Conservation (phyloP, 305 asterid genomes). For the Fraxinus sp. region DNA sequence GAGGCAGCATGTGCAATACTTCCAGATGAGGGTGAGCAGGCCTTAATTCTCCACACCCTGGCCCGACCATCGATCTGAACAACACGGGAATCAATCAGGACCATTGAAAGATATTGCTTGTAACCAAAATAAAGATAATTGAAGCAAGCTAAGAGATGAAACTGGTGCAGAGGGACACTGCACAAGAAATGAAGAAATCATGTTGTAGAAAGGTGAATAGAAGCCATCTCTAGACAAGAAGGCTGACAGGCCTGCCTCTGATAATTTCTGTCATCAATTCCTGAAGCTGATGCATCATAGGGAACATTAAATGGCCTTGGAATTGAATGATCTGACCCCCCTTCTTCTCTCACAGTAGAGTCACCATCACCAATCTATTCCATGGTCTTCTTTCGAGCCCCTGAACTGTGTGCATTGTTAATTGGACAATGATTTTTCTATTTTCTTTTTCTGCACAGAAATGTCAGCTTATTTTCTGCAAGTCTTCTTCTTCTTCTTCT, state of each 20-base stretch:
- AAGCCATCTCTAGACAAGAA: conserved; percentile 35
- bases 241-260: conserved; percentile 39
- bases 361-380: conserved; percentile 38
- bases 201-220: conserved; percentile 28
- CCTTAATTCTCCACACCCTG: too few species aligned
- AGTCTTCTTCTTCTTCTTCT: conserved; percentile 28
- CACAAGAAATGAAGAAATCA: neutral
- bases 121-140: neutral
- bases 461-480: conserved; percentile 51
- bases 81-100: too few species aligned
- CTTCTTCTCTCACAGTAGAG: conserved; percentile 28
- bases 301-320: conserved; percentile 32
- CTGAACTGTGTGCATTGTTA: conserved; percentile 14
- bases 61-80: too few species aligned
- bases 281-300: conserved; percentile 48
- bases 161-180: neutral
- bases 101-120: neutral
- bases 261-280: conserved; percentile 33
- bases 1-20: neutral
- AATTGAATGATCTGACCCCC: neutral
- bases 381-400: conserved; percentile 21
- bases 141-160: neutral
- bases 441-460: conserved; percentile 9
- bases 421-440: conserved; percentile 30
- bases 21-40: too few species aligned